Conservation (phyloP, 2,329 filamentous ascomycete species). For the Neofusicoccum sp. region DNA sequence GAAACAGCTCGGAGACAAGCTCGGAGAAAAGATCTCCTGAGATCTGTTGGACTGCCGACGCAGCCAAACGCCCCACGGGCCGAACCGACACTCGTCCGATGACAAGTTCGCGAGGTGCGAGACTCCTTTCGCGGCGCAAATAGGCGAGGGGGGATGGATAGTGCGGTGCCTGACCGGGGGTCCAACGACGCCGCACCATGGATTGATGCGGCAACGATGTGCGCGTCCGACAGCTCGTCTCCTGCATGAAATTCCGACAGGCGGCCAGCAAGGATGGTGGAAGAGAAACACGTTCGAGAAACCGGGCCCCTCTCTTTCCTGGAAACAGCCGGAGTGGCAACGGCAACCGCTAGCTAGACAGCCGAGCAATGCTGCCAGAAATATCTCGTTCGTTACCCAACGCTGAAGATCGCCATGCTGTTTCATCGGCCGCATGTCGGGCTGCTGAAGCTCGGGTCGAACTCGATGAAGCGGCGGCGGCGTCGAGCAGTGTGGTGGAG, state of each 20-base stretch:
- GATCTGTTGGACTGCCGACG: not conserved
- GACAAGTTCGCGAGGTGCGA: not conserved
- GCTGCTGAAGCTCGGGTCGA: not conserved
- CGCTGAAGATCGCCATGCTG: not conserved
- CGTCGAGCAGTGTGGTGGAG: not conserved
- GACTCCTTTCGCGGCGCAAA: constrained; percentile 30
- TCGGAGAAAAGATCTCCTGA: not conserved
- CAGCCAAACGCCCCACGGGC: not conserved
- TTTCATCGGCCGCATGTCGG: not conserved
- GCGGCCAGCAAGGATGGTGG: not conserved
- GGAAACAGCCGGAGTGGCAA: not conserved
- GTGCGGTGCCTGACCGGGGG: not conserved
- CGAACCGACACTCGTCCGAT: not conserved
- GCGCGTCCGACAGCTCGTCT: not conserved
- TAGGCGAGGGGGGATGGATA: constrained; percentile 22
- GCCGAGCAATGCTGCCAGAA: not conserved
- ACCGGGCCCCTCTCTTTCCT: not conserved
- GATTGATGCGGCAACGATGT: not conserved
- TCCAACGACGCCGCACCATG: constrained; percentile 1
- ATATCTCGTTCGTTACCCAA: not conserved
- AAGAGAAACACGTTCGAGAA: constrained; percentile 1
- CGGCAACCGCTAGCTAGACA: not conserved
- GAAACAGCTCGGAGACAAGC: not conserved
- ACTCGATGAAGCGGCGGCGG: not conserved
- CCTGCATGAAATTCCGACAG: not conserved